Evolutionary conservation across 306 rosid genomes (phyloP).

Genomic region (Calophaca sinica): DNA sequence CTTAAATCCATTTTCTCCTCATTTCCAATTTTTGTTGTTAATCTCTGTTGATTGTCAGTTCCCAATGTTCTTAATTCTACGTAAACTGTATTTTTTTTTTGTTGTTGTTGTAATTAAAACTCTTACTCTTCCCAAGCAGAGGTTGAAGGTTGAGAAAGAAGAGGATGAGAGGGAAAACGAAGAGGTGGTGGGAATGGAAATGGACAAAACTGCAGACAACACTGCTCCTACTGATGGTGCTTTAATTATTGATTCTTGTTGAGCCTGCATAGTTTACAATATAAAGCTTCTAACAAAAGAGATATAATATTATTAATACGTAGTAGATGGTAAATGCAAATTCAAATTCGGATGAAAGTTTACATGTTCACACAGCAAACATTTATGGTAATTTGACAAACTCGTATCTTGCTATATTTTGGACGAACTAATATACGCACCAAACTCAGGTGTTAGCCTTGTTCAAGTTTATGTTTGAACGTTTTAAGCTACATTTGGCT

Average conservation of each 20-base stretch:
- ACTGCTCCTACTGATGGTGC: conserved; percentile 39
- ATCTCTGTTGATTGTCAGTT: conserved; percentile 20
- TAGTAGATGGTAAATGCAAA: conserved; percentile 6
- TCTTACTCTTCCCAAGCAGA: conserved; percentile 49
- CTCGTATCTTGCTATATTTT: not conserved
- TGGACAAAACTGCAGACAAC: conserved; percentile 50
- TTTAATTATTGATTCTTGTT: conserved; percentile 39
- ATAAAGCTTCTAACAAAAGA: conserved; percentile 5
- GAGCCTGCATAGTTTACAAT: conserved; percentile 29
- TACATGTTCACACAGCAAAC: not conserved
- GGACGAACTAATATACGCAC: not conserved
- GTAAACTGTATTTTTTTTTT: not conserved
- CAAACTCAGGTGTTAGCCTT: too few species aligned
- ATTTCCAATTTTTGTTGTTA: conserved; percentile 18
- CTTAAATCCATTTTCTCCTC: not conserved
- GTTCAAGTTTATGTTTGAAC: too few species aligned
- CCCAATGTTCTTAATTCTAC: not conserved
- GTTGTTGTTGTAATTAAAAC: conserved; percentile 32
- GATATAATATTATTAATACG: not conserved
- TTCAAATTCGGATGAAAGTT: not conserved
- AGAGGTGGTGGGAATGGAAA: conserved; percentile 39
- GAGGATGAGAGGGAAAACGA: conserved; percentile 46
- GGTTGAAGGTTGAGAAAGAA: conserved; percentile 64
- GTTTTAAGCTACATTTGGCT: too few species aligned
- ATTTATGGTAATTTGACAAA: not conserved